Evolutionary conservation across 345 rosid species (phyloP), one percentile per base, ranked within the genome.

Genomic region (Lumnitzera racemosa): DNA sequence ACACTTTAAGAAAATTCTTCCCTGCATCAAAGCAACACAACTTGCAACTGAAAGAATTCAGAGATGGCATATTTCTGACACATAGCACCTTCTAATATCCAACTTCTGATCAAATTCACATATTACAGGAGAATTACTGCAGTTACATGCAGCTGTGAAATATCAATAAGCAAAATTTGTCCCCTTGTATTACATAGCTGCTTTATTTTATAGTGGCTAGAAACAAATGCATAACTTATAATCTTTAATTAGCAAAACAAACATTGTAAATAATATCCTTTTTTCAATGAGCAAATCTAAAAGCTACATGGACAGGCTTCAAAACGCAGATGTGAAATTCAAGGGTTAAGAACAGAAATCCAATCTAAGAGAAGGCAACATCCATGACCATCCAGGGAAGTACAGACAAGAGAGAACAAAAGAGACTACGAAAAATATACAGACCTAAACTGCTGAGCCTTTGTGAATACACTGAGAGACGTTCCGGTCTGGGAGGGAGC

Each of bases 401-500:
- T 14, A 46, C 12, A 57, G 24, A 41, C 63, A 41, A 66, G 27
- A 4, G 41, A 65, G 20, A 14, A 14, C 56, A 58, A 63, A 25
- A 15, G 43, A 12, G 36, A 51, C 49, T 15, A 64, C 7, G 6
- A 64, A 66, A n/a, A 29, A 24, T 47, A 12, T 47, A 56, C 68
- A 51, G 17, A 90, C 99, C 97, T 71, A 78, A 64, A 60, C 52
- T 61, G 63, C 69, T 67, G 53, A 94, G 95, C 72, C 79, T 79
- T 59, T 62, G 58, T 0, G 89, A 80, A 80, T 88, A 94, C 8
- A 61, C 62, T 29, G 84, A 80, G 47, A 94, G 81, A 64, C 90
- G 91, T 52, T 76, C 82, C 24, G 80, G 83, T 72, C 81, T 76
- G 46, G 85, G 83, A 65, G 95, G 89, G 56, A 76, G 83, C 67